A percentile compares a stretch with the other conserved stretches of the same genome.
These are phyloP conservation scores for Glebionis coronaria DNA, from an alignment of 129 eudicot genomes.

Conservation along the genomic window DNA sequence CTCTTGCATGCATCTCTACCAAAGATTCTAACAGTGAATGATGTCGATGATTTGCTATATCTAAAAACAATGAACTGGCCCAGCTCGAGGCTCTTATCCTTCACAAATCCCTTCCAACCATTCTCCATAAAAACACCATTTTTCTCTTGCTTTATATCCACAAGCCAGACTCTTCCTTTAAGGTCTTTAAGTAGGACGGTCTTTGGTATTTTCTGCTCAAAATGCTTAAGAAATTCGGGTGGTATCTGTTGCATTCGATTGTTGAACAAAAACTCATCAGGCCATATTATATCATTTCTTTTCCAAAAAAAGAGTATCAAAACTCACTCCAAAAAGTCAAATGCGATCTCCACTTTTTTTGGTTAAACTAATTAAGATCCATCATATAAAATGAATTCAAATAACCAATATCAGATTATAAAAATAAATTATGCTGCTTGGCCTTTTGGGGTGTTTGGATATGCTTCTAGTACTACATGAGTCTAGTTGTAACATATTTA, in stretches of 20 bases:
- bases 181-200: conserved; percentile 27
- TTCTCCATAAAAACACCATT: conserved; percentile 24
- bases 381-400: not conserved
- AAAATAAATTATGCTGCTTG: not conserved
- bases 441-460: not conserved
- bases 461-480: not conserved
- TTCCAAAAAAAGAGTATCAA: not conserved
- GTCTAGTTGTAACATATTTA: not conserved
- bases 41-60: conserved; percentile 11
- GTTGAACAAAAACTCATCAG: not conserved
- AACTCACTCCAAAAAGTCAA: not conserved
- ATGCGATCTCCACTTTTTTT: not conserved
- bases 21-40: conserved; percentile 33
- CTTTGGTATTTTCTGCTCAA: conserved; percentile 29
- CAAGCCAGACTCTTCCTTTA: conserved; percentile 28
- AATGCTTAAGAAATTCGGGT: conserved; percentile 33
- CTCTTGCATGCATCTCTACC: conserved; percentile 29
- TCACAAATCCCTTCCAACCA: conserved; percentile 40
- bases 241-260: conserved; percentile 35
- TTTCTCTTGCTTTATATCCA: conserved; percentile 21
- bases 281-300: not conserved
- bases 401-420: not conserved
- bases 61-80: conserved; percentile 39
- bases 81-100: conserved; percentile 15
- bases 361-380: no score